Conservation (phyloP, 176 grass and related monocot genomes). For the Triticum urartu region DNA sequence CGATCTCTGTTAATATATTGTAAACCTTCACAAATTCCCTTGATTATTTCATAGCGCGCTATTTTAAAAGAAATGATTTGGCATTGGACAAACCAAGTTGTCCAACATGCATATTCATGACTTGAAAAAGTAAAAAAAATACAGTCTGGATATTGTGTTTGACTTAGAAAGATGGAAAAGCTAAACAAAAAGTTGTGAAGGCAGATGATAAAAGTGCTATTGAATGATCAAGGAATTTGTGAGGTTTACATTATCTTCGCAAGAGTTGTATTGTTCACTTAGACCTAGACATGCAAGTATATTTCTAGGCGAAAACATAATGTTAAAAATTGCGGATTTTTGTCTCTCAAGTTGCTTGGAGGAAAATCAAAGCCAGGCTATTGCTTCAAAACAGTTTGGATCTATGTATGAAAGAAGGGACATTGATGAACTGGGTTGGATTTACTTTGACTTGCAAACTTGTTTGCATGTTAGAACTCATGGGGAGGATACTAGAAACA, state of each 20-base stretch:
- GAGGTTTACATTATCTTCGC: not conserved
- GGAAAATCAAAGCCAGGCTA: not conserved
- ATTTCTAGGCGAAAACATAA: not conserved
- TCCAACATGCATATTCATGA: not conserved
- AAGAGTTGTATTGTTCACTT: not conserved
- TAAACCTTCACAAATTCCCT: conserved; percentile 3
- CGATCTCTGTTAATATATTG: not conserved
- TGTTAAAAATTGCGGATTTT: not conserved
- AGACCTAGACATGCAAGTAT: conserved; percentile 14
- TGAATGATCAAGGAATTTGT: not conserved
- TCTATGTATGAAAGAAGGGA: not conserved
- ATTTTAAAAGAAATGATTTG: not conserved
- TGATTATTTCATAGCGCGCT: not conserved
- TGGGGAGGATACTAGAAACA: not conserved
- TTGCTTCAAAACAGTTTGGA: conserved; percentile 7
- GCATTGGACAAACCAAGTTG: not conserved
- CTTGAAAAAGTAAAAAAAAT: not conserved
- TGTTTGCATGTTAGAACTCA: not conserved
- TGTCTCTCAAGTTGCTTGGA: not conserved
- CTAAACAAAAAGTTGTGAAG: not conserved
- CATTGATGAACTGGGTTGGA: not conserved
- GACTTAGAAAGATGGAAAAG: not conserved
- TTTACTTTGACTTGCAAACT: not conserved
- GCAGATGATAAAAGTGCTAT: not conserved
- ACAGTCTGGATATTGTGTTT: not conserved